Percentiles rank a stretch among this genome's conserved stretches.
These are phyloP conservation scores for Backusella sp. DNA, from an alignment of 192 early-diverging fungal species.

Conservation along the genomic window DNA sequence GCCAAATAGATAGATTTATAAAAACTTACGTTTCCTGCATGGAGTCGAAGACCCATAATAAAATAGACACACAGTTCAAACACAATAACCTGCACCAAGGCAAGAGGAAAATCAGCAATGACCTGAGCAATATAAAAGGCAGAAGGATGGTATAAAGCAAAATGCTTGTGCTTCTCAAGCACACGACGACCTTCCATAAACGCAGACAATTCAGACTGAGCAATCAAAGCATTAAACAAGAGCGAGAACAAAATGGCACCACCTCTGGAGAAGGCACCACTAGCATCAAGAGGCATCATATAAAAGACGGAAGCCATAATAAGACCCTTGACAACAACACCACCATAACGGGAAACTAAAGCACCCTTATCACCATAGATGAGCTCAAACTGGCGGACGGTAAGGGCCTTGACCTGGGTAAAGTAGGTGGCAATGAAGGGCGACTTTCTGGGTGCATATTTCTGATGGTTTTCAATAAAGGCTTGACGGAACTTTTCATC, in stretches of 20 bases:
- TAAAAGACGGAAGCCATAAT: constrained; percentile 73
- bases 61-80: constrained; percentile 68
- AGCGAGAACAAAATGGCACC: constrained; percentile 68
- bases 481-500: constrained; percentile 42
- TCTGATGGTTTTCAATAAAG: constrained; percentile 53
- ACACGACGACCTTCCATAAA: constrained; percentile 71
- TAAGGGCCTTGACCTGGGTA: constrained; percentile 56
- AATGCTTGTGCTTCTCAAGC: constrained; percentile 76
- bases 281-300: constrained; percentile 48
- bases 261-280: constrained; percentile 77
- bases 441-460: constrained; percentile 44
- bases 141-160: constrained; percentile 64
- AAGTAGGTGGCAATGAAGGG: constrained; percentile 65
- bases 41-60: constrained; percentile 56
- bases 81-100: constrained; percentile 47
- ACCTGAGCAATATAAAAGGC: constrained; percentile 56
- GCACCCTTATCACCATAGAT: constrained; percentile 48
- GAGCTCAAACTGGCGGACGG: constrained; percentile 65
- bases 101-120: constrained; percentile 49
- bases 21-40: constrained; percentile 47
- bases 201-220: constrained; percentile 69
- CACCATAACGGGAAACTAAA: constrained; percentile 53
- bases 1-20: background rate
- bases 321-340: constrained; percentile 56
- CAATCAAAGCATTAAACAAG: constrained; percentile 52